These are phyloP conservation scores for Scheffersomyces segobiensis DNA, from an alignment of 1,139 yeast genomes.

Conservation along the genomic window DNA sequence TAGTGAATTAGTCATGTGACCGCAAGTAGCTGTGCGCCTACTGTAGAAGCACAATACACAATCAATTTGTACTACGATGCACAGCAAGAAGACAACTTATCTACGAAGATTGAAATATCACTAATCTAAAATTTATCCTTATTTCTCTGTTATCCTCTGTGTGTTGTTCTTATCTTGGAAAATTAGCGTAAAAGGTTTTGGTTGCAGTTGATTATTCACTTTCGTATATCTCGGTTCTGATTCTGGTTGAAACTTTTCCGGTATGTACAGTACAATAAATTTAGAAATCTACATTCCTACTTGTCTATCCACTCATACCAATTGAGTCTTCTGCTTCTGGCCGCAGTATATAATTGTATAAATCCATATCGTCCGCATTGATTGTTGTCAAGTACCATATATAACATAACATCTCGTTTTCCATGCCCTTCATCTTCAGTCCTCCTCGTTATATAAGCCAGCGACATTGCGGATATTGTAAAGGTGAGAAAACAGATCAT, in stretches of 20 bases:
- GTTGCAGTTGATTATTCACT: not conserved
- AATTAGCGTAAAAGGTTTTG: too few species aligned
- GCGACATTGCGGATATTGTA: conserved; percentile 63
- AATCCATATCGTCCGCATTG: not conserved
- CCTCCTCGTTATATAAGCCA: not conserved
- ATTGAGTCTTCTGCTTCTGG: not conserved
- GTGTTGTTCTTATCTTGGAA: too few species aligned
- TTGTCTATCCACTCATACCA: not conserved
- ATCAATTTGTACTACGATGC: not conserved
- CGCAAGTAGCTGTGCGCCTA: not conserved
- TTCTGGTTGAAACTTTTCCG: not conserved
- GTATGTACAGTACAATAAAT: not conserved
- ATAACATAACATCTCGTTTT: not conserved
- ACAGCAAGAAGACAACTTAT: not conserved
- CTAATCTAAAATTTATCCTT: too few species aligned
- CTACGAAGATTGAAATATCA: too few species aligned
- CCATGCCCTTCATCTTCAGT: not conserved
- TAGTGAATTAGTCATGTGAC: not conserved
- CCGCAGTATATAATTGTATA: not conserved
- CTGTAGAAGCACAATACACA: too few species aligned
- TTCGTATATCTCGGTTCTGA: not conserved
- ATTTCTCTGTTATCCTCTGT: too few species aligned
- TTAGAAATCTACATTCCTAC: not conserved
- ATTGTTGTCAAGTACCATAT: not conserved
- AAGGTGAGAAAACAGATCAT: conserved; percentile 44